Conservation (phyloP, 2,329 filamentous ascomycete species). For the Monilinia fructigena region DNA sequence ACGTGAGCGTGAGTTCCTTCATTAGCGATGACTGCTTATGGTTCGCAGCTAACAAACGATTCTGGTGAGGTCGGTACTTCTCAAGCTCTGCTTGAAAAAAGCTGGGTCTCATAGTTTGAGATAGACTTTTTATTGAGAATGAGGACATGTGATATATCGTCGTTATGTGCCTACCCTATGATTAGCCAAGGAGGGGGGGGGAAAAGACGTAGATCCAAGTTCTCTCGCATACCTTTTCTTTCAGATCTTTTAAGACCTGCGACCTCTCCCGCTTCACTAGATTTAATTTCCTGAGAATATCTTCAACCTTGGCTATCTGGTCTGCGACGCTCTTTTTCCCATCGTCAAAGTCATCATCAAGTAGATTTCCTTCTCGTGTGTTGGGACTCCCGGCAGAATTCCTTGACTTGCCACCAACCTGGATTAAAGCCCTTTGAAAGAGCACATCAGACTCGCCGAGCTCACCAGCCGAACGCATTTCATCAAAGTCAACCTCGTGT, state of each 20-base stretch:
- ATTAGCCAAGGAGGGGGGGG: slow-evolving; percentile 23
- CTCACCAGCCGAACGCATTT: slow-evolving; percentile 89
- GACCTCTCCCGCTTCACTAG: slow-evolving; percentile 87
- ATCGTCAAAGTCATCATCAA: slow-evolving; percentile 92
- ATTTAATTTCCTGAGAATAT: slow-evolving; percentile 85
- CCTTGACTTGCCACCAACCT: slow-evolving; percentile 63
- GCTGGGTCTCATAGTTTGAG: slow-evolving; percentile 82
- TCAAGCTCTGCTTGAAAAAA: slow-evolving; percentile 98
- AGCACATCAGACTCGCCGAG: slow-evolving; percentile 82
- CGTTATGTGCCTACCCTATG: slow-evolving; percentile 72
- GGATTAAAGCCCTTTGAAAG: slow-evolving; percentile 83
- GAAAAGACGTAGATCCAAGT: neutral
- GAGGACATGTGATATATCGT: slow-evolving; percentile 95
- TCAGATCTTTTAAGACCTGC: slow-evolving; percentile 92
- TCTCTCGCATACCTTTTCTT: slow-evolving; percentile 80
- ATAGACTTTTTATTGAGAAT: slow-evolving; percentile 98
- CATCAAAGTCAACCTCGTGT: slow-evolving; percentile 85
- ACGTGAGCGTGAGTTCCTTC: slow-evolving; percentile 87
- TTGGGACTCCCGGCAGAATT: slow-evolving; percentile 57
- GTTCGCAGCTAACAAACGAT: slow-evolving; percentile 83
- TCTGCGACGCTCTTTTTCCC: slow-evolving; percentile 77
- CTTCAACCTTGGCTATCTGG: slow-evolving; percentile 85
- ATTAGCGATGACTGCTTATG: slow-evolving; percentile 93
- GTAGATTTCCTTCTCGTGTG: slow-evolving; percentile 66
- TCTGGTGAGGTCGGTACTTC: slow-evolving; percentile 93